A percentile compares a stretch with the other conserved stretches of the same genome.
Evolutionary conservation across 176 grass and related monocot genomes (phyloP).

Genomic region (Thinopyrum elongatum): DNA sequence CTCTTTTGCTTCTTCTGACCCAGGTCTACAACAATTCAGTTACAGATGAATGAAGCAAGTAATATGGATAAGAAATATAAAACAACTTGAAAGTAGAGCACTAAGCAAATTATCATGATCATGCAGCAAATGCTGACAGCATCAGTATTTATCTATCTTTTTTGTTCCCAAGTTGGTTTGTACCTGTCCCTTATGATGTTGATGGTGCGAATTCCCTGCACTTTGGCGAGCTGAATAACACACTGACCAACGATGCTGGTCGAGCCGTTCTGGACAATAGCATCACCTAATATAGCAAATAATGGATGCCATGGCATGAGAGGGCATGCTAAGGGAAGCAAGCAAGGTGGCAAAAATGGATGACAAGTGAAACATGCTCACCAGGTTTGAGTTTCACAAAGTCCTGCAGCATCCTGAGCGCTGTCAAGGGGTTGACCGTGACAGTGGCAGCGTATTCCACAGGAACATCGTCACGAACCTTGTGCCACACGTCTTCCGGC

Average conservation of each 20-base stretch:
- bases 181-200: slow-evolving; percentile 96
- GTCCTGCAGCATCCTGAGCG: slow-evolving; percentile 72
- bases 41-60: background rate
- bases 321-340: background rate
- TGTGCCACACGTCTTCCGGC: slow-evolving; percentile 64
- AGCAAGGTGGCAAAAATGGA: background rate
- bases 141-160: background rate
- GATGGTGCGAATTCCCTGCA: slow-evolving; percentile 58
- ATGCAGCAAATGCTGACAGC: background rate
- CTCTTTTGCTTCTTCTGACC: slow-evolving; percentile 69
- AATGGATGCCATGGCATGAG: slow-evolving; percentile 15
- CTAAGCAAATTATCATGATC: background rate
- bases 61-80: background rate
- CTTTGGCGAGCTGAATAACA: slow-evolving; percentile 80
- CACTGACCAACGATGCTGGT: slow-evolving; percentile 90
- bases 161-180: background rate
- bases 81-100: background rate
- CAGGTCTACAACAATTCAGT: slow-evolving; percentile 43
- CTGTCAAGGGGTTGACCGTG: slow-evolving; percentile 80
- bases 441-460: slow-evolving; percentile 78
- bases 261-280: slow-evolving; percentile 86
- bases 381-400: slow-evolving; percentile 71
- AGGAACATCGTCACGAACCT: slow-evolving; percentile 62
- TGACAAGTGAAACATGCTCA: slow-evolving; percentile 1
- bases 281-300: slow-evolving; percentile 46